phyloP scores from a whole-genome alignment of 1,284 basidiomycete species.

The Apiotrichum gracile region DNA sequence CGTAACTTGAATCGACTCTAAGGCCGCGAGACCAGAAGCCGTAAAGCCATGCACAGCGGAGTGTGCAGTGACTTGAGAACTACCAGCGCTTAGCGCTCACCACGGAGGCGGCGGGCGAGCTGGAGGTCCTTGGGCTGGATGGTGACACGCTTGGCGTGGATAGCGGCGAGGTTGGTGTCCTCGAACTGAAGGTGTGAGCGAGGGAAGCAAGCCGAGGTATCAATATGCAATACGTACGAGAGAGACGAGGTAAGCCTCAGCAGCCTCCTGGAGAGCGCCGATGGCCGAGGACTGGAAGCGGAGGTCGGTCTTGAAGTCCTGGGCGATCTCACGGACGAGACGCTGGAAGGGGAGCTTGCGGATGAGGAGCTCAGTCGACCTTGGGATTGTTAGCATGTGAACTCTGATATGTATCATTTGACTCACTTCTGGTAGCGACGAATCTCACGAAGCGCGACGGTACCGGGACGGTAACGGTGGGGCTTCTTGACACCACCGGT shows the following conservation, averaged over 20 bases:
- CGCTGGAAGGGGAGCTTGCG: slow-evolving; percentile 91
- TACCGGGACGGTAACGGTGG: slow-evolving; percentile 56
- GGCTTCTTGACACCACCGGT: slow-evolving; percentile 59
- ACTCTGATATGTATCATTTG: not conserved
- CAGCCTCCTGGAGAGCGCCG: slow-evolving; percentile 81
- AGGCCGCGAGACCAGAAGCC: too few species aligned
- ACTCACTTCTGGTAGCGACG: slow-evolving; percentile 53
- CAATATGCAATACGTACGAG: too few species aligned
- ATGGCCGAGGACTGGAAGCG: slow-evolving; percentile 91
- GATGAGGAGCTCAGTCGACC: slow-evolving; percentile 81
- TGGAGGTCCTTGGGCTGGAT: slow-evolving; percentile 74
- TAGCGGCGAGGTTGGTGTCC: slow-evolving; percentile 75
- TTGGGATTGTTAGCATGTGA: slow-evolving; percentile 38
- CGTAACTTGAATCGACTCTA: too few species aligned
- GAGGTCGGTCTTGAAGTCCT: slow-evolving; percentile 74
- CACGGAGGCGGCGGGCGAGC: slow-evolving; percentile 68
- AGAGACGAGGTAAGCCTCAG: slow-evolving; percentile 87
- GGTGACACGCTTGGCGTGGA: slow-evolving; percentile 83
- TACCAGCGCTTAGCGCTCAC: slow-evolving; percentile 64
- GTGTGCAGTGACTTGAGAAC: too few species aligned
- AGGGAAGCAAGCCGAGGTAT: too few species aligned
- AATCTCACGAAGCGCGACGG: slow-evolving; percentile 55
- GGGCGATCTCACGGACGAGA: slow-evolving; percentile 66
- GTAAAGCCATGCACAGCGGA: too few species aligned
- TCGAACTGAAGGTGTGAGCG: too few species aligned